Evolutionary conservation across 2,329 filamentous ascomycete species (phyloP).

Genomic region (Sporothrix brasiliensis): DNA sequence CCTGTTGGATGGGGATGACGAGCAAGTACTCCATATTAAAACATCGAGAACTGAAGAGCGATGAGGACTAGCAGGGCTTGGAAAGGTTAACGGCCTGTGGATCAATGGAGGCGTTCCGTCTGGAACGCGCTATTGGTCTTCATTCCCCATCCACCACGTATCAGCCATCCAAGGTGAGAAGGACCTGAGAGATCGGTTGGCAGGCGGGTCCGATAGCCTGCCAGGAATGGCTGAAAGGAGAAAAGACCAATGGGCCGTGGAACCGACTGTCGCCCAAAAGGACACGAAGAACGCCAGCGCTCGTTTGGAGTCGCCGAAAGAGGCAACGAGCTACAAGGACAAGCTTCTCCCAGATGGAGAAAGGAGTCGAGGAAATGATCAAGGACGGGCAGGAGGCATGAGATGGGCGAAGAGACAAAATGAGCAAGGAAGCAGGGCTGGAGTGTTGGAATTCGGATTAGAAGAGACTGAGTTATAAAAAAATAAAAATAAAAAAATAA

Average conservation of each 20-base stretch:
- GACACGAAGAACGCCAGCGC: background rate
- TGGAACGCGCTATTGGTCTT: constrained; percentile 20
- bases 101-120: constrained; percentile 1
- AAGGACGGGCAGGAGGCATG: constrained; percentile 22
- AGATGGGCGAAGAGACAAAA: background rate
- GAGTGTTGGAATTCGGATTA: background rate
- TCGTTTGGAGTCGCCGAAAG: constrained; percentile 23
- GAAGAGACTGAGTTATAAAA: background rate
- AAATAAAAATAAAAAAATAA: background rate
- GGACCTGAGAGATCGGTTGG: constrained; percentile 7
- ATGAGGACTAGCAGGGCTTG: background rate
- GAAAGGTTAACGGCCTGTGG: constrained; percentile 13
- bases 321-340: constrained; percentile 17
- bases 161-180: constrained; percentile 23
- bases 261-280: background rate
- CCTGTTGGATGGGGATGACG: background rate
- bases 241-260: constrained; percentile 3
- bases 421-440: background rate
- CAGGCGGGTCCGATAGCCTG: background rate
- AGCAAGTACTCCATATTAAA: background rate
- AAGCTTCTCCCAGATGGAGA: constrained; percentile 13
- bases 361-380: constrained; percentile 15
- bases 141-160: constrained; percentile 16
- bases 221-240: background rate
- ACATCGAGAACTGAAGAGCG: background rate